These are phyloP conservation scores for Tolypocladium sp. DNA, from an alignment of 2,329 filamentous ascomycete genomes.

Conservation along the genomic window DNA sequence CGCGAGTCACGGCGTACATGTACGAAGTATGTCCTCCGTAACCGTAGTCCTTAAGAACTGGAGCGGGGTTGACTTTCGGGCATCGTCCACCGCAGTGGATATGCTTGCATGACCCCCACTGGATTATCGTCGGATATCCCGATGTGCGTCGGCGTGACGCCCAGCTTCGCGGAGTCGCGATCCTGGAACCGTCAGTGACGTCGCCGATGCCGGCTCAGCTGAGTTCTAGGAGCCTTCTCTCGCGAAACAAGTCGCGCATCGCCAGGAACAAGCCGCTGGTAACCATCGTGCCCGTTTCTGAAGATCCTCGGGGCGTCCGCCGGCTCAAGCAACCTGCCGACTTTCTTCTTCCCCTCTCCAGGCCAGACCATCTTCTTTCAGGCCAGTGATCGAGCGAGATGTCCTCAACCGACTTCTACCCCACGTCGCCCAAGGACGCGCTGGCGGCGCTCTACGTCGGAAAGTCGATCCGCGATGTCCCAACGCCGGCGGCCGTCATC, in stretches of 20 bases:
- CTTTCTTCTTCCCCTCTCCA: not conserved
- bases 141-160: not conserved
- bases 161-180: not conserved
- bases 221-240: not conserved
- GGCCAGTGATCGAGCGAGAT: constrained; percentile 4
- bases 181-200: not conserved
- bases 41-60: too few relatives aligned
- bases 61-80: not conserved
- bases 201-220: not conserved
- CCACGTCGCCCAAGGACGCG: constrained; percentile 12
- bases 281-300: not conserved
- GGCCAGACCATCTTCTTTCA: not conserved
- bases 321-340: not conserved
- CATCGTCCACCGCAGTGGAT: not conserved
- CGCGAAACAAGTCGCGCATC: too few relatives aligned
- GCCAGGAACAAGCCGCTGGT: not conserved
- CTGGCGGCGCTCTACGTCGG: constrained; percentile 34
- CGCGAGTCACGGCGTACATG: not conserved
- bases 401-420: constrained; percentile 12
- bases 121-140: not conserved
- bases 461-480: constrained; percentile 48
- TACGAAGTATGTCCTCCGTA: too few relatives aligned
- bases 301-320: not conserved
- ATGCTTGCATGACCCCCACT: not conserved
- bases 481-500: constrained; percentile 58